Evolutionary conservation across 495 filamentous ascomycete genomes (phyloP), one percentile per base, ranked within the genome.

Genomic region (Neurospora sp.): DNA sequence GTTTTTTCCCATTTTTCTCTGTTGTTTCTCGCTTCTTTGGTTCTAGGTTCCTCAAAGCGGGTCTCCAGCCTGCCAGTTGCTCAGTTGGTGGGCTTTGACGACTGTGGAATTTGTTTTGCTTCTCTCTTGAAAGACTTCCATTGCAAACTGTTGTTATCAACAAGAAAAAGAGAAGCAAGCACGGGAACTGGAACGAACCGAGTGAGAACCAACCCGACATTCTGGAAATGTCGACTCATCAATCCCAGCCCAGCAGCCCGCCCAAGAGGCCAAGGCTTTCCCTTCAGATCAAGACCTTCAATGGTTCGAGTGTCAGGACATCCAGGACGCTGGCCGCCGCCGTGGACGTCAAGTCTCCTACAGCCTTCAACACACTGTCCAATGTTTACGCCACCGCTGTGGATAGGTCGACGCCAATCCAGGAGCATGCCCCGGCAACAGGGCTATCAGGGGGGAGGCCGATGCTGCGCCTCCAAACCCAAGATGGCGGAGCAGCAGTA

Each of bases 301-400:
- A 76, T 69, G 78, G 76, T 37, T 68, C 80, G 10, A 79, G 72
- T 65, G 75, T 73, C 59, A 78, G 81, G 69, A 77, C 81, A 8
- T 75, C 80, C 68, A 82, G 80, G 70, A 74, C 73, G 18, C 76
- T 82, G 38, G 79, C 82, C 44, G 75, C 81, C 18, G 77, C 78
- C 68, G 79, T 89, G 3, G 86, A 91, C 48, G 84, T 91, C 20
- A 88, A 87, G 40, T 94, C 92, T 9, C 92, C 93, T 7, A 96
- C 93, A 5, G 83, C 89, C 31, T 91, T 92, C 79, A 96, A 95
- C 79, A 96, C 93, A 42, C 90, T 93, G 75, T 89, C 88, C 40
- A 96, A 96, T 79, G 88, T 89, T 72, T 93, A 94, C 78, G 89
- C 91, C 39, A 87, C 87, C 40, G 83, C 87, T n/a, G 89, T 89